A percentile compares a stretch with the other conserved stretches of the same genome.
Conservation (phyloP, 805 yeast species). For the Tetrapisispora taiwanensis region DNA sequence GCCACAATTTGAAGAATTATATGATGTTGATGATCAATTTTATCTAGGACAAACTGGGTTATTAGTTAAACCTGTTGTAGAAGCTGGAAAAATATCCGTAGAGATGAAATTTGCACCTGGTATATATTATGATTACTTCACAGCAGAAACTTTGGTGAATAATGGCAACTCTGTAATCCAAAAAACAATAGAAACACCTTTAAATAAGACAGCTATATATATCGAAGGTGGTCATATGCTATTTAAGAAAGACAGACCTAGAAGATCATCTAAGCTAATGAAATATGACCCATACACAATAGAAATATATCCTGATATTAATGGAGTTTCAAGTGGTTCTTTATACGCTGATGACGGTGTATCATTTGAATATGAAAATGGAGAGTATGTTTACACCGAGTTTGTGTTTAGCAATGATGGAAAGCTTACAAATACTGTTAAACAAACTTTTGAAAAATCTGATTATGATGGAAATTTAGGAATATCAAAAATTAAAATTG, state of each 20-base stretch:
- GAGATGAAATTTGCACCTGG: conserved; percentile 36
- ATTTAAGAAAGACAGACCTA: conserved; percentile 56
- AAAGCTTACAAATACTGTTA: conserved; percentile 26
- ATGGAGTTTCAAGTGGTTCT: conserved; percentile 45
- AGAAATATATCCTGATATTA: conserved; percentile 44
- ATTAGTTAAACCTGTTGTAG: conserved; percentile 71
- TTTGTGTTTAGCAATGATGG: conserved; percentile 32
- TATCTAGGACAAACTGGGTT: conserved; percentile 63
- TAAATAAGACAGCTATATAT: conserved; percentile 60
- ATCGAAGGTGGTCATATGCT: conserved; percentile 73
- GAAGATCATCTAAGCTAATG: conserved; percentile 76
- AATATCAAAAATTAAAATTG: conserved; percentile 47
- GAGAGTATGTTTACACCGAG: conserved; percentile 38
- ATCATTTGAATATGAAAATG: conserved; percentile 45
- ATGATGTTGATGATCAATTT: conserved; percentile 71
- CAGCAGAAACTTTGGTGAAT: conserved; percentile 18
- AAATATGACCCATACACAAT: conserved; percentile 71
- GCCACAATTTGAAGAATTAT: conserved; percentile 35
- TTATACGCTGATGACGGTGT: conserved; percentile 83
- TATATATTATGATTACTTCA: conserved; percentile 45
- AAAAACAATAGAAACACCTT: conserved; percentile 33
- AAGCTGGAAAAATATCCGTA: conserved; percentile 36
- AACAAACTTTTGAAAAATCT: conserved; percentile 18
- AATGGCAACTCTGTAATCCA: conserved; percentile 26
- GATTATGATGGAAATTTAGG: conserved; percentile 28